phyloP scores from a whole-genome alignment of 139 green algal genomes.

The Raphidocelis subcapitata region DNA sequence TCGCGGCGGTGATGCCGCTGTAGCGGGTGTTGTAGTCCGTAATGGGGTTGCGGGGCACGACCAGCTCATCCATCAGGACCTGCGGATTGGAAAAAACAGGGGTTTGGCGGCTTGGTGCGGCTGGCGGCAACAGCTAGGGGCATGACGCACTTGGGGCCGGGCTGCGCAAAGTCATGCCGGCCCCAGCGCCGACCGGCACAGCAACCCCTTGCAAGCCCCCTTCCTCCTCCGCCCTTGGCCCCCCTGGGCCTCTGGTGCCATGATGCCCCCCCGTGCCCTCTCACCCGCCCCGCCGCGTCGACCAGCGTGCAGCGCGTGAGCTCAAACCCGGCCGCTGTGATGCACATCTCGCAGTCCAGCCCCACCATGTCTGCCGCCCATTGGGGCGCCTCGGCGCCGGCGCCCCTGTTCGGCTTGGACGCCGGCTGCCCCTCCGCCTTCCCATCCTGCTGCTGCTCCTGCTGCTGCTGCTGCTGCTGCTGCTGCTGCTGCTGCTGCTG shows the following conservation, averaged over 20 bases:
- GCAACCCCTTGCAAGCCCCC: neutral
- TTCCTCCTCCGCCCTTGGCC: no score
- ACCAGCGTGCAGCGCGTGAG: conserved; percentile 72
- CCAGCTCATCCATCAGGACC: conserved; percentile 84
- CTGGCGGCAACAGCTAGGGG: no score
- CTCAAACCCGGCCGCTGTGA: conserved; percentile 67
- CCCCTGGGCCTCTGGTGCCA: no score
- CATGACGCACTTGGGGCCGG: no score
- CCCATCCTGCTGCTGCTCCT: neutral
- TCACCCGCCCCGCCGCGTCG: conserved; percentile 34
- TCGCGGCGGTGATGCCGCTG: conserved; percentile 79
- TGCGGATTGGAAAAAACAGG: no score
- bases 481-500: conserved; percentile 1
- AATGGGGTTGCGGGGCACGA: conserved; percentile 78
- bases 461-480: conserved; percentile 13
- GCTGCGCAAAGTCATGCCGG: conserved; percentile 1
- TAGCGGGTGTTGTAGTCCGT: conserved; percentile 88
- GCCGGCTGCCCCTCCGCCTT: neutral
- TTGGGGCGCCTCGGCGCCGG: no score
- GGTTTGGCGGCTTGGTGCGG: no score
- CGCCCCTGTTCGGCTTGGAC: neutral
- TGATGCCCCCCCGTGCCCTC: no score
- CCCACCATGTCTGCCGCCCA: conserved; percentile 51
- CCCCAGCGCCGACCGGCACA: neutral
- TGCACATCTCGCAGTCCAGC: conserved; percentile 90